Evolutionary conservation across 495 filamentous ascomycete species (phyloP).

Genomic region (Viridothelium virens): DNA sequence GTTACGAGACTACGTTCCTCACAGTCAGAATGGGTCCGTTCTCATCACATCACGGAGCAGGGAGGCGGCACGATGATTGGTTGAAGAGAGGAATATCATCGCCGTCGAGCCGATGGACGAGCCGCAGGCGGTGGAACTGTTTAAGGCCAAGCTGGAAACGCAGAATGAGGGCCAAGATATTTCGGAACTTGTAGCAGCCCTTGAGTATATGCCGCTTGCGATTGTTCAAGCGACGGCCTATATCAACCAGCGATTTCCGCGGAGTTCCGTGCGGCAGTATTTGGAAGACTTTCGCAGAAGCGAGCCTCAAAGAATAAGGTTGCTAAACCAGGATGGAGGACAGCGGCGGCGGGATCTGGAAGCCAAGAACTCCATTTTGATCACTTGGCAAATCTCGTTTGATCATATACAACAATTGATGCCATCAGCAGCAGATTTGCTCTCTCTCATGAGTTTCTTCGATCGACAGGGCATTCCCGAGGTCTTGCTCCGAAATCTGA

Average conservation of each 20-base stretch:
- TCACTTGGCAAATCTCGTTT: slow-evolving; percentile 46
- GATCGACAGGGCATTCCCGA: slow-evolving; percentile 25
- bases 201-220: slow-evolving; percentile 46
- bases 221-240: slow-evolving; percentile 45
- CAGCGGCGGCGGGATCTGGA: slow-evolving; percentile 38
- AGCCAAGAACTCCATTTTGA: slow-evolving; percentile 40
- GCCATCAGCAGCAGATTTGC: slow-evolving; percentile 23
- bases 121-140: slow-evolving; percentile 2
- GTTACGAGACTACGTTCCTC: slow-evolving; percentile 25
- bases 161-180: slow-evolving; percentile 6
- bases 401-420: slow-evolving; percentile 35
- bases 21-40: slow-evolving; percentile 31
- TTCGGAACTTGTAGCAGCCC: slow-evolving; percentile 29
- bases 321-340: slow-evolving; percentile 35
- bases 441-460: slow-evolving; percentile 30
- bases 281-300: slow-evolving; percentile 34
- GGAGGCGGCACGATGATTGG: slow-evolving; percentile 17
- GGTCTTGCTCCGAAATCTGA: slow-evolving; percentile 11
- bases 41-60: slow-evolving; percentile 39
- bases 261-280: slow-evolving; percentile 34
- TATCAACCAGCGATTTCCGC: slow-evolving; percentile 31
- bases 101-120: slow-evolving; percentile 24
- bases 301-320: slow-evolving; percentile 32
- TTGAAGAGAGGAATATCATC: background rate
- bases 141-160: slow-evolving; percentile 12